Base-by-base conservation (phyloP, 345 rosid species). In the Adansonia digitata region DNA sequence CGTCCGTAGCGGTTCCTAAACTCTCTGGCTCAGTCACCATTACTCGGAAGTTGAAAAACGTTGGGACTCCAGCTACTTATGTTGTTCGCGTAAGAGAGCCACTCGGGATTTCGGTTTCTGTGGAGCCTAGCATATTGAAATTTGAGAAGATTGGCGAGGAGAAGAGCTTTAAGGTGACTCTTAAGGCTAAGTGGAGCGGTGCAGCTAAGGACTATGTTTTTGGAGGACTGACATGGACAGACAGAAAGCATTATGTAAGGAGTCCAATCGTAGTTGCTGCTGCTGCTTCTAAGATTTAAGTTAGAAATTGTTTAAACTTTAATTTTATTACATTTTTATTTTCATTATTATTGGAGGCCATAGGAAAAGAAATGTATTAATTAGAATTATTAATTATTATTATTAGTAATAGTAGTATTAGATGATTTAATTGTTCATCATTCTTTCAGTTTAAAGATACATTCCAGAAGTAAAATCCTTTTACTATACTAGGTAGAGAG, bases 21-120 rank as follows among this genome's bases (percentile, higher is more conserved):
- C 81, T 90, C 43, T 43, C 56, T 0, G 76, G 71, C 45, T 13
- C 81, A 7, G 79, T 82, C 12, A 85, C 86, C 0, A 26, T 90
- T 35, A 77, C 77, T 0, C 82, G 96, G 5, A 87, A 69, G 35
- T 70, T 94, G 74, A 92, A 81, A 88, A 92, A 90, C 75, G 97
- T 91, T 5, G 98, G 98, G 1, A 27, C 82, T 0, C 86, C 94
- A 1, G 85, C 86, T 9, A 83, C 20, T 2, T 92, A 90, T 46
- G 67, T 40, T 0, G 89, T 77, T 10, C 31, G 17, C 2, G 66
- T 88, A 2, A 74, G 69, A 7, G 74, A 81, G 46, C 94, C 97
- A 15, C 55, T 75, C 5, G 92, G 97, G 1, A 67, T 91, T 35
- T 77, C 83, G 0, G 86, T 88, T 20, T 15, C 69, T 0, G 91